Conservation (phyloP, 1,284 basidiomycete genomes). For the Agroathelia rolfsii region DNA sequence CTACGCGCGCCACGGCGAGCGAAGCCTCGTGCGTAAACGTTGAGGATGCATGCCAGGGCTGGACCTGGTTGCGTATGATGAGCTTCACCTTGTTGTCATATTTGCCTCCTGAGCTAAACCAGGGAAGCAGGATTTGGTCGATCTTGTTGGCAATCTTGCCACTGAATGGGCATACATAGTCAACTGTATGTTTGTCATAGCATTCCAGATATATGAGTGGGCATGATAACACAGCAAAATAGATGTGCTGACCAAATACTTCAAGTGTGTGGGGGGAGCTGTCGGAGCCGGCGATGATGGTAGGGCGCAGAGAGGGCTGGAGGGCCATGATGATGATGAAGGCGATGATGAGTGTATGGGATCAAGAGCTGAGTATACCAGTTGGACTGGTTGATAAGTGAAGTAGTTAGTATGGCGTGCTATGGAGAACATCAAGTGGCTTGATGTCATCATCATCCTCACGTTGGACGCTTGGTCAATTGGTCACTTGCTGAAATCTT, state of each 20-base stretch:
- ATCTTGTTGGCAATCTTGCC: slow-evolving; percentile 55
- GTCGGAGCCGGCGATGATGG: slow-evolving; percentile 58
- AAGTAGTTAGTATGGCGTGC: too few relatives aligned
- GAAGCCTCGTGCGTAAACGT: slow-evolving; percentile 76
- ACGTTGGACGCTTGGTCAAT: too few relatives aligned
- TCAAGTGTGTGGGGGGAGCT: slow-evolving; percentile 78
- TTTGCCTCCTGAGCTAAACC: slow-evolving; percentile 49
- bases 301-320: slow-evolving; percentile 65
- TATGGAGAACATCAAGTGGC: too few relatives aligned
- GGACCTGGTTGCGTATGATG: slow-evolving; percentile 75
- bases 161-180: slow-evolving; percentile 84
- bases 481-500: too few relatives aligned
- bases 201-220: slow-evolving; percentile 3
- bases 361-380: too few relatives aligned
- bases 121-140: slow-evolving; percentile 49
- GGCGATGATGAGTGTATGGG: too few relatives aligned
- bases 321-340: slow-evolving; percentile 55
- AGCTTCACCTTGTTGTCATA: slow-evolving; percentile 74
- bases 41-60: slow-evolving; percentile 74
- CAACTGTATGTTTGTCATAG: slow-evolving; percentile 36
- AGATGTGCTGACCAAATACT: slow-evolving; percentile 50
- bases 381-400: too few relatives aligned
- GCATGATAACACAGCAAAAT: neutral
- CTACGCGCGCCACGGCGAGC: slow-evolving; percentile 61
- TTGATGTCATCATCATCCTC: too few relatives aligned